A percentile compares a stretch with the other conserved stretches of the same genome.
phyloP scores from a whole-genome alignment of 2,329 filamentous ascomycete species.

The Chlorencoelia australis region DNA sequence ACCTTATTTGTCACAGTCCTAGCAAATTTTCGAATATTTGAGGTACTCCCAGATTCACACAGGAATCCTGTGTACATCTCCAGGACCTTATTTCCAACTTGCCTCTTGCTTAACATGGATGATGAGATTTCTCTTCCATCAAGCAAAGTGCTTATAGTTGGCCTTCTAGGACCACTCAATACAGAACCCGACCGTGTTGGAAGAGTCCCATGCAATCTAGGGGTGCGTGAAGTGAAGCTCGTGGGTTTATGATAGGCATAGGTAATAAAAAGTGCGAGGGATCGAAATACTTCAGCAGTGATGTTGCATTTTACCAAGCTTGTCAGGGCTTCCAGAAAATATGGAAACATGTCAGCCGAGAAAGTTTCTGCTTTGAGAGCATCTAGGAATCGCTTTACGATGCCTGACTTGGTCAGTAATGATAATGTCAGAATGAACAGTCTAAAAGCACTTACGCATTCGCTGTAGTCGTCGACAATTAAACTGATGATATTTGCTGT shows the following conservation, averaged over 20 bases:
- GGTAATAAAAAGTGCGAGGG: slow-evolving; percentile 83
- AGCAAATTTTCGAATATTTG: slow-evolving; percentile 76
- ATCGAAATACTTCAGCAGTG: slow-evolving; percentile 75
- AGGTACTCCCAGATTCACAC: slow-evolving; percentile 59
- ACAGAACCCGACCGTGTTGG: slow-evolving; percentile 27
- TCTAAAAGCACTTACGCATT: slow-evolving; percentile 59
- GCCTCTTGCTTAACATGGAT: slow-evolving; percentile 48
- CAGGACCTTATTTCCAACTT: slow-evolving; percentile 66
- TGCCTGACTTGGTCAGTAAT: slow-evolving; percentile 43
- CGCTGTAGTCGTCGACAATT: slow-evolving; percentile 77
- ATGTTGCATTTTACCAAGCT: slow-evolving; percentile 71
- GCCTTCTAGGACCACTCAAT: slow-evolving; percentile 21
- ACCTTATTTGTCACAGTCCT: slow-evolving; percentile 93
- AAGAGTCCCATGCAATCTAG: slow-evolving; percentile 38
- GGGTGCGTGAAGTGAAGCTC: slow-evolving; percentile 40
- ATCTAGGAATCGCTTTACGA: slow-evolving; percentile 82
- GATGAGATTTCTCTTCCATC: slow-evolving; percentile 26
- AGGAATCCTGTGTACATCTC: slow-evolving; percentile 69
- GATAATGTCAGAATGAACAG: slow-evolving; percentile 9
- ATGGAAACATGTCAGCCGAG: slow-evolving; percentile 57
- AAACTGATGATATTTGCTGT: slow-evolving; percentile 85
- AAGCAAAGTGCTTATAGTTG: slow-evolving; percentile 19
- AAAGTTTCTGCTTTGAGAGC: slow-evolving; percentile 80
- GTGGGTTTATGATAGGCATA: slow-evolving; percentile 66
- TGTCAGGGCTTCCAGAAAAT: slow-evolving; percentile 71